Evolutionary conservation across 1,284 basidiomycete genomes (phyloP).

Genomic region (Lentinus polychrous): DNA sequence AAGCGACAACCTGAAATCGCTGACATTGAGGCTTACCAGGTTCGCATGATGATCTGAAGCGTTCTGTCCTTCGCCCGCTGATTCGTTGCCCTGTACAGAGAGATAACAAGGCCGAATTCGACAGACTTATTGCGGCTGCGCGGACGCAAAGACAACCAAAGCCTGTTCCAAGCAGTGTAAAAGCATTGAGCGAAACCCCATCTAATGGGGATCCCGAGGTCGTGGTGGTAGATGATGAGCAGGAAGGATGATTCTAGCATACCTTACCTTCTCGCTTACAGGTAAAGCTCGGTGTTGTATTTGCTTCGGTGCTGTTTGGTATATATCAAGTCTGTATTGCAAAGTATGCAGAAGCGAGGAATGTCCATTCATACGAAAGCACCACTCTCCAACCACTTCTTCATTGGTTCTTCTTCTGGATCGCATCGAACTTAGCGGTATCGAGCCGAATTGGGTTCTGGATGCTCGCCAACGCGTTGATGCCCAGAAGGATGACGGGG

Average conservation of each 20-base stretch:
- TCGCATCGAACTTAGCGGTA: conserved; percentile 60
- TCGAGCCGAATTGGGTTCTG: conserved; percentile 64
- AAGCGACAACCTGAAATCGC: conserved; percentile 30
- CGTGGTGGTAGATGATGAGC: not conserved
- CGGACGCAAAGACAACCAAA: conserved; percentile 19
- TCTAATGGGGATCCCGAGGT: not conserved
- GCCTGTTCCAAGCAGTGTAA: not conserved
- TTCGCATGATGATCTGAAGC: conserved; percentile 21
- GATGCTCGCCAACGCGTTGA: conserved; percentile 68
- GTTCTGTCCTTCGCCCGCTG: not conserved
- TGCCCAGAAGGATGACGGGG: conserved; percentile 61
- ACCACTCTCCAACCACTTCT: not conserved
- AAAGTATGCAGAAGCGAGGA: no score
- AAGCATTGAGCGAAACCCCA: no score
- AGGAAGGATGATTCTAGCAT: not conserved
- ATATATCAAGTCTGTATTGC: no score
- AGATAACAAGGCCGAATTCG: conserved; percentile 39
- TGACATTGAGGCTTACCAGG: conserved; percentile 42
- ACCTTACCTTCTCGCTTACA: not conserved
- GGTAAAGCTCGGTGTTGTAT: no score
- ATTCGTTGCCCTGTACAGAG: conserved; percentile 25
- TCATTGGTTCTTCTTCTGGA: conserved; percentile 76
- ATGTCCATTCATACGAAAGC: no score
- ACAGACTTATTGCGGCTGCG: conserved; percentile 34
- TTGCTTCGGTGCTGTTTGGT: no score